These are phyloP conservation scores for Trichoderma reesei DNA, from an alignment of 495 filamentous ascomycete species.

Conservation along the genomic window DNA sequence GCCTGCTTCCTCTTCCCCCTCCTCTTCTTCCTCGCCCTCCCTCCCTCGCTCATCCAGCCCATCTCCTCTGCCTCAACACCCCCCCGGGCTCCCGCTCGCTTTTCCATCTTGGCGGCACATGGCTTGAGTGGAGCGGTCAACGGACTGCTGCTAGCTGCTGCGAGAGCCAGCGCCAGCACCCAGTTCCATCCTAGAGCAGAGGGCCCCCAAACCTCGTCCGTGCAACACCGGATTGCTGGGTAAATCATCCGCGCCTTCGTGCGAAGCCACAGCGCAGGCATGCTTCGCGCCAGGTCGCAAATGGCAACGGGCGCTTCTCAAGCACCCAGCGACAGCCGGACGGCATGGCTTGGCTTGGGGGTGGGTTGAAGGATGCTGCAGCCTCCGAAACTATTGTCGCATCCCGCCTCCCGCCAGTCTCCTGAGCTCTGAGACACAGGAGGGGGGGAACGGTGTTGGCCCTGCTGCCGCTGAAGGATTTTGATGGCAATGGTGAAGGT, in stretches of 20 bases:
- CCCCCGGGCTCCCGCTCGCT: background rate
- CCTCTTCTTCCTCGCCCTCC: background rate
- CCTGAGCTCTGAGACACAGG: background rate
- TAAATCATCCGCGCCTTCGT: constrained; percentile 3
- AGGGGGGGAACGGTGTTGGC: background rate
- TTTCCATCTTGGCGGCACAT: constrained; percentile 7
- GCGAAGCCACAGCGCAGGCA: background rate
- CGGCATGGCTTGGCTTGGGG: background rate
- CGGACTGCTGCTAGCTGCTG: background rate
- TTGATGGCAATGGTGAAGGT: too few relatives aligned
- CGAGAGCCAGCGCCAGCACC: background rate
- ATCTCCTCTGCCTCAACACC: background rate
- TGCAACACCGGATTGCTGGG: constrained; percentile 8
- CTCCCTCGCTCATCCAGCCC: background rate
- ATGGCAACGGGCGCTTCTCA: background rate
- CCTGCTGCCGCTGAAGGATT: background rate
- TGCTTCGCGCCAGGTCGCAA: background rate
- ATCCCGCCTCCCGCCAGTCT: background rate
- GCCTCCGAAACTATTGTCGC: background rate
- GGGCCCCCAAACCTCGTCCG: background rate
- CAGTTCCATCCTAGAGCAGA: too few relatives aligned
- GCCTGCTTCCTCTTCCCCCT: too few relatives aligned
- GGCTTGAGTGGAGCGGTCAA: constrained; percentile 2
- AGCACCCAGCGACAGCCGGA: background rate
- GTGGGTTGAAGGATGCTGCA: background rate